A percentile compares a stretch with the other conserved stretches of the same genome.
phyloP scores from a whole-genome alignment of 2,329 filamentous ascomycete species.

The Sarocladium oryzae region DNA sequence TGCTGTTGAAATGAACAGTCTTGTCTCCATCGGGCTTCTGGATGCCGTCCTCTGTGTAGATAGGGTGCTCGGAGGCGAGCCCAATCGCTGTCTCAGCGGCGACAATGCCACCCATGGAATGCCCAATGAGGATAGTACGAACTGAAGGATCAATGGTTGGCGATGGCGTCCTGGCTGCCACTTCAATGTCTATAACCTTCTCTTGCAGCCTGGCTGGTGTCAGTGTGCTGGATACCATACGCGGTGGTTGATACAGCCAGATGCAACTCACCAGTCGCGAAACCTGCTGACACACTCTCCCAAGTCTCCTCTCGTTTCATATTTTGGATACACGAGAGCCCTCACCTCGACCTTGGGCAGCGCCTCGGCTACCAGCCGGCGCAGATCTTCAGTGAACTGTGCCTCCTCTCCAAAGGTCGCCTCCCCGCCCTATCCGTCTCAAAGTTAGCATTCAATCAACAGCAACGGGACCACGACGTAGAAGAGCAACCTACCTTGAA shows the following conservation, averaged over 20 bases:
- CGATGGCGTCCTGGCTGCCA: conserved; percentile 69
- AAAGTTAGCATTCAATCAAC: conserved; percentile 5
- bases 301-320: conserved; percentile 75
- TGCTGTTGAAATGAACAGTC: conserved; percentile 40
- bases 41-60: conserved; percentile 39
- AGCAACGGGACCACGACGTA: too few relatives aligned
- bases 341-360: conserved; percentile 64
- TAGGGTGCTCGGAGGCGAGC: conserved; percentile 52
- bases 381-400: conserved; percentile 66
- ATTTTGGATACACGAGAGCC: conserved; percentile 69
- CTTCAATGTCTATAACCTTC: conserved; percentile 90
- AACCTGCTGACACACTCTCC: conserved; percentile 65
- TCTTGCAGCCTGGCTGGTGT: conserved; percentile 63
- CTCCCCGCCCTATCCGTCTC: conserved; percentile 56
- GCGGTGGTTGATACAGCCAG: not conserved
- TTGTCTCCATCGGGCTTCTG: conserved; percentile 24
- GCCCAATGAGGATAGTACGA: conserved; percentile 73
- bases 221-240: not conserved
- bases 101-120: conserved; percentile 91
- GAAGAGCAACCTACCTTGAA: conserved; percentile 57
- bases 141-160: conserved; percentile 84
- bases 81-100: conserved; percentile 81
- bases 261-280: conserved; percentile 58
- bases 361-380: conserved; percentile 53
- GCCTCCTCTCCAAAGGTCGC: conserved; percentile 64